Percentiles rank a stretch among this genome's conserved stretches.
phyloP scores from a whole-genome alignment of 495 filamentous ascomycete species.

The Annulohypoxylon nitens region DNA sequence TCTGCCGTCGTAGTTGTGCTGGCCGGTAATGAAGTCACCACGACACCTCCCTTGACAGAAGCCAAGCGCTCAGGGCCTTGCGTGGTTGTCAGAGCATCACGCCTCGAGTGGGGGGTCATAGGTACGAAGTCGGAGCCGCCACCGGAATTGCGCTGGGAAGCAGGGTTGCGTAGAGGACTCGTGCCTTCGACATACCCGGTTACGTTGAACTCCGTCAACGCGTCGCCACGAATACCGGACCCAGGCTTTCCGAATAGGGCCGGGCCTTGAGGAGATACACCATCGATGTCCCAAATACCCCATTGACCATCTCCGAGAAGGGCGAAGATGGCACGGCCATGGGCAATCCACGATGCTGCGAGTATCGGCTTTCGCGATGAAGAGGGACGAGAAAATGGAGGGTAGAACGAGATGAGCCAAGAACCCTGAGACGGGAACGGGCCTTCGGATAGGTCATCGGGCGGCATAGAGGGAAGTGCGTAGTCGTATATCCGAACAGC shows the following conservation, averaged over 20 bases:
- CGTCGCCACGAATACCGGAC: conserved; percentile 72
- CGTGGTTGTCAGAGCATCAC: conserved; percentile 57
- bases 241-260: conserved; percentile 69
- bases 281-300: conserved; percentile 92
- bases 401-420: conserved; percentile 79
- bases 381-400: conserved; percentile 69
- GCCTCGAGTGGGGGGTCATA: conserved; percentile 86
- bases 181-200: conserved; percentile 73
- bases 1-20: conserved; percentile 66
- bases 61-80: conserved; percentile 55
- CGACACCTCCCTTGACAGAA: conserved; percentile 71
- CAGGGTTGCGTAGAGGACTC: conserved; percentile 57
- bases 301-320: conserved; percentile 89
- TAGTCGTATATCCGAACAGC: conserved; percentile 76
- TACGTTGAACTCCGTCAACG: conserved; percentile 75
- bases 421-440: conserved; percentile 66
- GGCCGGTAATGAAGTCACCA: conserved; percentile 62
- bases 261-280: conserved; percentile 65
- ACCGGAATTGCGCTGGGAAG: conserved; percentile 51
- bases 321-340: conserved; percentile 79
- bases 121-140: conserved; percentile 71
- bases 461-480: conserved; percentile 57
- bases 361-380: conserved; percentile 78
- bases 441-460: conserved; percentile 61
- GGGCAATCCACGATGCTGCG: conserved; percentile 86